phyloP scores from a whole-genome alignment of 2,329 filamentous ascomycete species.

The Exophiala oligosperma region DNA sequence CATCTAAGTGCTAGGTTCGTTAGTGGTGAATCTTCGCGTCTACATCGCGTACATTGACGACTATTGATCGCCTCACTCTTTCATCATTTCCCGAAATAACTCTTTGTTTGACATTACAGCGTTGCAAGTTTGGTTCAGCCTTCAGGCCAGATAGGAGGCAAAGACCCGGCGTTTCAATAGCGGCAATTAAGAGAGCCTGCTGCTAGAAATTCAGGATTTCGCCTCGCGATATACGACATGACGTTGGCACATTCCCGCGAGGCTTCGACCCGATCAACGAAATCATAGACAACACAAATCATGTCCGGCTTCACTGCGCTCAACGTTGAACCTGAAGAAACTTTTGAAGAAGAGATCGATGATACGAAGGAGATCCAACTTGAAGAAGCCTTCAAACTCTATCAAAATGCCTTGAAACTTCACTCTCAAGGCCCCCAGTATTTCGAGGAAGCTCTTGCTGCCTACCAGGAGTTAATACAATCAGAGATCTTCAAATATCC shows the following conservation, averaged over 20 bases:
- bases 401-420: conserved; percentile 85
- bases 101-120: too few species aligned
- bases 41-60: conserved; percentile 1
- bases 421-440: conserved; percentile 81
- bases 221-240: not conserved
- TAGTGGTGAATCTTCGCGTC: not conserved
- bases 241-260: not conserved
- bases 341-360: conserved; percentile 86
- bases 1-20: too few species aligned
- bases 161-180: too few species aligned
- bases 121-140: not conserved
- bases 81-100: not conserved
- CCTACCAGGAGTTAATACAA: conserved; percentile 81
- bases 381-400: conserved; percentile 93
- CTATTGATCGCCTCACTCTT: not conserved
- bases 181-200: too few species aligned
- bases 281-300: conserved; percentile 1
- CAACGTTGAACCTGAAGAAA: conserved; percentile 92
- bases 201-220: too few species aligned
- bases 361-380: conserved; percentile 96
- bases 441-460: conserved; percentile 73
- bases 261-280: not conserved
- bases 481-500: conserved; percentile 94
- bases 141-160: not conserved
- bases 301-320: conserved; percentile 30